These are phyloP conservation scores for Arthroderma sp. DNA, from an alignment of 2,329 filamentous ascomycete genomes.

Conservation along the genomic window DNA sequence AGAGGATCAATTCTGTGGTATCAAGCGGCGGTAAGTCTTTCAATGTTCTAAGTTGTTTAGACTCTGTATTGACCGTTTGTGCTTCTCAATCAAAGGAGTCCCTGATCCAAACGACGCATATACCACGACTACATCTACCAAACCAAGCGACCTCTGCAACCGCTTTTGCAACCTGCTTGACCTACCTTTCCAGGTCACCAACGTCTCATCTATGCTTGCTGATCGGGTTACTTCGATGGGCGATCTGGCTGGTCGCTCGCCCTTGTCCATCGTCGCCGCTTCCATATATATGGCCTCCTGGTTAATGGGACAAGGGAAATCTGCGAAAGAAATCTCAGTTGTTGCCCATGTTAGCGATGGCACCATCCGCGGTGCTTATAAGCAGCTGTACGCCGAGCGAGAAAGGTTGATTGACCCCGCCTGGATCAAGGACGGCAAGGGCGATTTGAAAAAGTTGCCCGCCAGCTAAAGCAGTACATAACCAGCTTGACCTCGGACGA, in stretches of 20 bases:
- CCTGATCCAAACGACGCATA: conserved; percentile 45
- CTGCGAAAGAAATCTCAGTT: conserved; percentile 72
- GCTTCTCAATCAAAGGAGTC: conserved; percentile 16
- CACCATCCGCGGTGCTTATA: conserved; percentile 92
- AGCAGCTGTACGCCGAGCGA: conserved; percentile 63
- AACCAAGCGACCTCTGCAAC: conserved; percentile 69
- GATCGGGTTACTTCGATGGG: conserved; percentile 63
- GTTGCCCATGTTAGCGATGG: conserved; percentile 89
- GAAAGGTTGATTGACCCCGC: conserved; percentile 61
- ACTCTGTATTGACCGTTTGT: conserved; percentile 6
- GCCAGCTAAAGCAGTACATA: conserved; percentile 20
- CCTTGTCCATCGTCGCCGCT: conserved; percentile 82
- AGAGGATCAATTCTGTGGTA: conserved; percentile 37
- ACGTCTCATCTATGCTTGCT: conserved; percentile 66
- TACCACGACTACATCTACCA: conserved; percentile 61
- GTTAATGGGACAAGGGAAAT: conserved; percentile 64
- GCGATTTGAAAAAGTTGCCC: conserved; percentile 59
- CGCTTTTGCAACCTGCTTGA: conserved; percentile 80
- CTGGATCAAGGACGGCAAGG: conserved; percentile 60
- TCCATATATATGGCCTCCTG: conserved; percentile 95
- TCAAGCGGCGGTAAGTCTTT: conserved; percentile 42
- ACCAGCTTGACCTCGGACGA: background rate
- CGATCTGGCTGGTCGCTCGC: conserved; percentile 80
- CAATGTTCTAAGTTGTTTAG: conserved; percentile 5
- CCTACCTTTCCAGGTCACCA: conserved; percentile 61